Conservation (phyloP, 1,139 yeast genomes). For the Sugiyamaella xylanicola region DNA sequence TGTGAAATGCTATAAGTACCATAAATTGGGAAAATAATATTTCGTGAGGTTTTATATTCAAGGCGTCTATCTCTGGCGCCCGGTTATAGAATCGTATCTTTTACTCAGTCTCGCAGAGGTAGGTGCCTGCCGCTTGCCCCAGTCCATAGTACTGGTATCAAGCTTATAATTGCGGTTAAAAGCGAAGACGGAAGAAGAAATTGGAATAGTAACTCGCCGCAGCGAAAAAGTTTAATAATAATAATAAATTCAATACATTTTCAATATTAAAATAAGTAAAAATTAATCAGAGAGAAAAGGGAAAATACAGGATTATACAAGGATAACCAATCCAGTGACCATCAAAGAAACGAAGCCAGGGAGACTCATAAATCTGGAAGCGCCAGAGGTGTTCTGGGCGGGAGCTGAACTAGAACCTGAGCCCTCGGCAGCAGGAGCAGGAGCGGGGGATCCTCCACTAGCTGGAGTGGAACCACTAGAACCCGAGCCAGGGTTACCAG, state of each 20-base stretch:
- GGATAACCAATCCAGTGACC: slow-evolving; percentile 9
- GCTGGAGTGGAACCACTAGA: slow-evolving; percentile 9
- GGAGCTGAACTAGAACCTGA: neutral
- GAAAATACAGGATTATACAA: neutral
- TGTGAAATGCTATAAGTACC: too few relatives aligned
- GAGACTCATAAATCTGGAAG: slow-evolving; percentile 8
- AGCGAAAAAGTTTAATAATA: neutral
- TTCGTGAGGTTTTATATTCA: too few relatives aligned
- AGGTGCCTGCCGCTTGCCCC: too few relatives aligned
- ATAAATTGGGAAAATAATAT: too few relatives aligned
- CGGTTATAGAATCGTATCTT: too few relatives aligned
- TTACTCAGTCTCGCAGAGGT: too few relatives aligned
- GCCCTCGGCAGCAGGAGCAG: slow-evolving; percentile 2
- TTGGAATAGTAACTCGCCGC: too few relatives aligned
- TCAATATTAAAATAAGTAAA: neutral
- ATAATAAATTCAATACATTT: neutral
- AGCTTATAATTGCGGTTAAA: too few relatives aligned
- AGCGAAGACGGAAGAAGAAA: too few relatives aligned
- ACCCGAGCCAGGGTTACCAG: neutral
- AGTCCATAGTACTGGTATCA: too few relatives aligned
- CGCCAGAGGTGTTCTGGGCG: slow-evolving; percentile 10
- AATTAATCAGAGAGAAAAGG: neutral
- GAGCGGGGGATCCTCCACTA: slow-evolving; percentile 3
- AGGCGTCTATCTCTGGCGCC: too few relatives aligned
- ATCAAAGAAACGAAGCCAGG: slow-evolving; percentile 5